These are phyloP conservation scores for Ananas comosus DNA, from an alignment of 176 grass and related monocot genomes.

Conservation along the genomic window DNA sequence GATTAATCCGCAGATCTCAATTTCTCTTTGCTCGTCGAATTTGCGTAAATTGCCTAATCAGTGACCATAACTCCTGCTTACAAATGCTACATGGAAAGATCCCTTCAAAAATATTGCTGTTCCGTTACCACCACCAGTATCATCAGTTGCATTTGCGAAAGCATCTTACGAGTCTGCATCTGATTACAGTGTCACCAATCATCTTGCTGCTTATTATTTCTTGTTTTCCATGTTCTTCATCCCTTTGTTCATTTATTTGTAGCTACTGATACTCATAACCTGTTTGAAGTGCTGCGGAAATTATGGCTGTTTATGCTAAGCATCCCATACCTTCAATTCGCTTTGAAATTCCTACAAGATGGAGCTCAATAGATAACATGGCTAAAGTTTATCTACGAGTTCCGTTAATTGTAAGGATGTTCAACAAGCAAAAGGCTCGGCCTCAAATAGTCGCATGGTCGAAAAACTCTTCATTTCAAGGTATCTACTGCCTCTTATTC, in stretches of 20 bases:
- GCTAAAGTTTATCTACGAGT: slow-evolving; percentile 15
- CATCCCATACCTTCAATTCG: slow-evolving; percentile 15
- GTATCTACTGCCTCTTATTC: slow-evolving; percentile 4
- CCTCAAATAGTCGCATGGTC: slow-evolving; percentile 2
- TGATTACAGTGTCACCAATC: no score
- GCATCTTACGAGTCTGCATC: no score
- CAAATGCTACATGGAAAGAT: no score
- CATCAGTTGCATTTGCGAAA: no score
- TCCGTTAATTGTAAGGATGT: not conserved
- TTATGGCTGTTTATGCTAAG: slow-evolving; percentile 24
- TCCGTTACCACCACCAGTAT: no score
- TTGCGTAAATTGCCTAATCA: no score
- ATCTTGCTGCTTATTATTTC: no score
- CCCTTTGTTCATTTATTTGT: not conserved
- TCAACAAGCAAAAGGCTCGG: slow-evolving; percentile 17
- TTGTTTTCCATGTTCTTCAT: not conserved
- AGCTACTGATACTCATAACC: not conserved
- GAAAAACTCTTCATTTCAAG: slow-evolving; percentile 45
- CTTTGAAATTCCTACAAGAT: slow-evolving; percentile 22
- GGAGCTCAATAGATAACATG: slow-evolving; percentile 22
- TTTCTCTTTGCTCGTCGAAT: no score
- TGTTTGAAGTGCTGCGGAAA: not conserved
- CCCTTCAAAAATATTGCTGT: no score
- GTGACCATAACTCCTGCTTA: no score
- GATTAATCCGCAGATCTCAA: no score